Base-by-base conservation (phyloP, 2,329 filamentous ascomycete genomes). In the Rhynchosporium agropyri region DNA sequence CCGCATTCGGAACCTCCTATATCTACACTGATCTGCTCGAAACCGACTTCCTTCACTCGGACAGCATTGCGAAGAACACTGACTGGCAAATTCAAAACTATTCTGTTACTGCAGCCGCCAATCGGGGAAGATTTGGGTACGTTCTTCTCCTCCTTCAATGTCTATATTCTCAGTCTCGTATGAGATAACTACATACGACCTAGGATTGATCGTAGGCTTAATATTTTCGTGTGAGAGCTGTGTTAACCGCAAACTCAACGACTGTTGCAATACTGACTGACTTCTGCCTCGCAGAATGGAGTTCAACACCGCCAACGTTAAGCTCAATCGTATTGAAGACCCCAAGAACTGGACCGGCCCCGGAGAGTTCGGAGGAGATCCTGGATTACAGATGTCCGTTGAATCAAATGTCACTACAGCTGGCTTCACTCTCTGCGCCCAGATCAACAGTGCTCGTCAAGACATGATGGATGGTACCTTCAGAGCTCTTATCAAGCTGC, bases 381-480 rank as follows among this genome's bases (percentile, higher is more conserved):
- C 79, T 5, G 86, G 85, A 7, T 72, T 90, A 61, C 77, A 83
- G 65, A 76, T 91, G n/a, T 77, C 79, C 29, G 87, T 89, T 12
- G 54, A 76, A 77, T 59, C 70, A 72, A 50, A 70, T 77, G 29
- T 76, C 78, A 63, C 74, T 68, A 15, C 75, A 71, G 74, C 83
- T 51, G 81, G 80, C 36, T 80, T 84, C 71, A 80, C 93, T 8
- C 77, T 83, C 1, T 82, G 81, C 48, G 84, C 88, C 0, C 89
- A 93, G 75, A 73, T 92, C 40, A 85, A 87, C 56, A 84, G 85
- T 2, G 73, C 77, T 6, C 79, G 87, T 26, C 74, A 79, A 9
- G 87, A 93, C 70, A 78, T 91, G 69, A 77, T 84, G n/a, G 89
- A 85, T 72, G 90, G 90, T 2, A 88, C 83, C 29, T 93, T 88